Base-by-base conservation (phyloP, 2,329 filamentous ascomycete species). In the Neonectria faginata region DNA sequence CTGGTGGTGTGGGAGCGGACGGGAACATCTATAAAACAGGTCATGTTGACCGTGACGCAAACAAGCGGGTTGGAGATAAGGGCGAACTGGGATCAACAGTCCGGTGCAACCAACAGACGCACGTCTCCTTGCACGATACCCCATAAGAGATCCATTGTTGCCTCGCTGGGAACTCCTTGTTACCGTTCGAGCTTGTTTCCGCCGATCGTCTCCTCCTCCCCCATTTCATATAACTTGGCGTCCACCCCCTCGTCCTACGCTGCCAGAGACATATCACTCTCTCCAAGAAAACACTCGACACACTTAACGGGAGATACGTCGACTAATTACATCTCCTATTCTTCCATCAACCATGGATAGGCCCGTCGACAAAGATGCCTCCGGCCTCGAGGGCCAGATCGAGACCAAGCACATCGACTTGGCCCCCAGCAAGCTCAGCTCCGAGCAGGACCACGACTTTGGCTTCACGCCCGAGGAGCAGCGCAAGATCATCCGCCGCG, bases 401-500 rank as follows among this genome's bases (percentile, higher is more conserved):
- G 74, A 77, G 41, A 59, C 65, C 67, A 71, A 70, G 39, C 73
- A 72, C 42, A 60, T 75, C 29, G 73, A 73, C 31, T 47, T 63
- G 20, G 64, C 67, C 2, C 67, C 68, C 9, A 69, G 68, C 64
- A 70, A 70, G 56, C 59, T 69, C 33, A 71, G 72, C 56, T 71
- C 67, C 16, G 72, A 75, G 27, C 62, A 66, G 33, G 73, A 74
- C 41, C 64, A 64, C 12, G 78, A 81, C 64, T 73, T 80, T 67
- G 83, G 81, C 57, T 89, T 90, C 77, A 84, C 86, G 1, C 83
- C 83, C 0, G 78, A 82, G 18, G 89, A 95, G 78, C 86, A 91
- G 79, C 87, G 82, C 74, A 85, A 80, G 45, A 92, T 96, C 72
- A 88, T 94, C 45, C 83, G 85, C 60, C 87, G 88, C 12, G 83